phyloP scores from a whole-genome alignment of 352 stramenopile genomes.

The Aphanomyces stellatus region DNA sequence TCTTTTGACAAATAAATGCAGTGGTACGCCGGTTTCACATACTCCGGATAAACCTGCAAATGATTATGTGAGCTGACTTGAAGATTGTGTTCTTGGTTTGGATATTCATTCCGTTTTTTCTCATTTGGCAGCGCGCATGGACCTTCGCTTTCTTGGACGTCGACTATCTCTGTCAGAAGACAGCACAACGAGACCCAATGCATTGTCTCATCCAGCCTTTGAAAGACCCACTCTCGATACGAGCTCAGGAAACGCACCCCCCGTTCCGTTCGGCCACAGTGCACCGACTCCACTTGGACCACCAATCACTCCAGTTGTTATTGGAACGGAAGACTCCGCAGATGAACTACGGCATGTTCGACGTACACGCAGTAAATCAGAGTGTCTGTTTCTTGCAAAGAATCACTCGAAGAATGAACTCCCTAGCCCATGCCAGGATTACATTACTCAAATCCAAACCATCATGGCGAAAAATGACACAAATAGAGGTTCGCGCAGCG shows the following conservation, averaged over 20 bases:
- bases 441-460: slow-evolving; percentile 80
- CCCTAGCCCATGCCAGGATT: slow-evolving; percentile 67
- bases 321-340: neutral
- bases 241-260: neutral
- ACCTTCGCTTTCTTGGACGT: neutral
- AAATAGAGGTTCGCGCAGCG: neutral
- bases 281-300: neutral
- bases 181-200: neutral
- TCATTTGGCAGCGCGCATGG: neutral
- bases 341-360: slow-evolving; percentile 22
- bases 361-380: slow-evolving; percentile 64
- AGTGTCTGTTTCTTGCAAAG: slow-evolving; percentile 70
- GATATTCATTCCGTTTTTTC: neutral
- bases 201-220: neutral
- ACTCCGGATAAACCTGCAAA: neutral
- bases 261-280: slow-evolving; percentile 4
- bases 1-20: neutral
- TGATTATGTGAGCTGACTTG: neutral
- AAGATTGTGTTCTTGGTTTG: too few relatives aligned
- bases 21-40: neutral
- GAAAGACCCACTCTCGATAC: neutral
- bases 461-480: slow-evolving; percentile 60
- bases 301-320: neutral
- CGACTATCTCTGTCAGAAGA: neutral
- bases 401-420: slow-evolving; percentile 40